Base-by-base conservation (phyloP, 176 grass and related monocot species). In the Oryza officinalis region DNA sequence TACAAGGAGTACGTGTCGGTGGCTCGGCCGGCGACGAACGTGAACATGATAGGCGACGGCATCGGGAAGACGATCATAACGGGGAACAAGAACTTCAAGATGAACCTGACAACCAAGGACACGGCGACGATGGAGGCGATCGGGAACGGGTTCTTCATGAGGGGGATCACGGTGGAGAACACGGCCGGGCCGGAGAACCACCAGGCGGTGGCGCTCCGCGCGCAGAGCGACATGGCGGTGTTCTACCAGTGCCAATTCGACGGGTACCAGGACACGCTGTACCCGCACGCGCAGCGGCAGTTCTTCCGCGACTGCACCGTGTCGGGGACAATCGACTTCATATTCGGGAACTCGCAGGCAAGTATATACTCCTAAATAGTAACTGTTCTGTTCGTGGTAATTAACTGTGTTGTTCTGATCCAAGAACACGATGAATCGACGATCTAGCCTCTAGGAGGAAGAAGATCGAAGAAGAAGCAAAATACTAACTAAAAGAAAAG, bases 181-280 rank as follows among this genome's bases (percentile, higher is more conserved):
- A 93, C 91, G 13, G 94, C 94, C 0, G 94, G 91, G 0, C 59
- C 94, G 6, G 74, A 63, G 15, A 96, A 96, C 83, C 91, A 93
- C 82, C 94, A 96, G 81, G 94, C 91, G 0, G 94, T 96, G 72
- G 91, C 94, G 6, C 70, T 96, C 6, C 88, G 91, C 0, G 83
- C 82, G 47, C 90, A 90, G 83, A 92, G 89, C 27, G 93, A 94
- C 75, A 72, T 76, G 67, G 90, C 94, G 0, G 88, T 91, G 0
- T 96, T 93, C 63, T 96, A 89, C 94, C 79, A 93, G 70, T 91
- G 91, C 80, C 22, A 41, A 15, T 89, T 96, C 50, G 83, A 93
- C n/a, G 94, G 94, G 0, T 96, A 87, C 81, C 94, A 94, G 18
- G 94, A 97, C 86, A 97, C 86, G 66, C 91, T 97, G 3, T 97